Base-by-base conservation (phyloP, 1,139 yeast species). In the Debaryomyces subglobosus region DNA sequence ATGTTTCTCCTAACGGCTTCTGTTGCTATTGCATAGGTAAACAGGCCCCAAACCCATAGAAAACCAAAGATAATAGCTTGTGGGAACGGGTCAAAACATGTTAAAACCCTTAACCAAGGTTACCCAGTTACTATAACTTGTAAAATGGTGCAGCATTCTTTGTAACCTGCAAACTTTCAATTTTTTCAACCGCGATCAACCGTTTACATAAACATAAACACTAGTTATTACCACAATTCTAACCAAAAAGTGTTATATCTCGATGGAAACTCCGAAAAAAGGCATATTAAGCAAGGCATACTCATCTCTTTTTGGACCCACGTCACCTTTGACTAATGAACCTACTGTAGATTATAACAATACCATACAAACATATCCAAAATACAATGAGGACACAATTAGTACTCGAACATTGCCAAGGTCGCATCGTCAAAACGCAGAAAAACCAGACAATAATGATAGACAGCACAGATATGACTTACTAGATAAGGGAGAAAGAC, bases 301-400 rank as follows among this genome's bases (percentile, higher is more conserved):
- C 5, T 43, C 54, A 18, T 45, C 49, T 13, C 30, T 54, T 25
- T 53, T 54, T 36, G 56, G 59, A 4, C 43, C 53, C 2, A 38
- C 62, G 9, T 57, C 67, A 8, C 64, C 67, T 7, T 51, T 71
- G 16, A 52, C 60, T 15, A 70, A 72, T 49, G 76, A 72, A 44
- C 74, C 75, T 1, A 72, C 77, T 4, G 65, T 72, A 12, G 75
- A 71, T 52, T 72, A 71, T 53, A 64, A 70, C 49, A 51, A 62
- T 38, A 68, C 74, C 8, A 55, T 65, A 33, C 54, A 57, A 34
- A 48, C 62, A n/a, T 48, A 45, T 10, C 36, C 39, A 29, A 20
- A n/a, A 21, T 21, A 44, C 40, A 33, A 40, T 39, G 41, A 32
- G 13, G 43, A 40, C 33, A 42, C 39, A 42, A 35, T 34, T 35